These are phyloP conservation scores for Leptographium flavum DNA, from an alignment of 2,329 filamentous ascomycete species.

Conservation along the genomic window DNA sequence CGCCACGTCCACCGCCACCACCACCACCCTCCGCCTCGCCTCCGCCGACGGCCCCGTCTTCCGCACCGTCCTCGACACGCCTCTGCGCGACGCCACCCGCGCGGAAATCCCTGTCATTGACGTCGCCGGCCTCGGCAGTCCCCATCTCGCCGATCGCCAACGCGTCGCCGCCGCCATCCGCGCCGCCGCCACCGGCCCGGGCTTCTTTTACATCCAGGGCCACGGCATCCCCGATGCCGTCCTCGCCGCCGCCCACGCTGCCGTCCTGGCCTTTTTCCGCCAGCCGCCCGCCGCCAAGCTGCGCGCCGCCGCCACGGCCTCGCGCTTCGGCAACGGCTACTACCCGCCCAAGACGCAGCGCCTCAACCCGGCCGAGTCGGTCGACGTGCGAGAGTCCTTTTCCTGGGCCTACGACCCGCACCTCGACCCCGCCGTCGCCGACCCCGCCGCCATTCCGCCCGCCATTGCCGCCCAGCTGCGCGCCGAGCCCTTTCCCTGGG, in stretches of 20 bases:
- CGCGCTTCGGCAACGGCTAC: constrained; percentile 46
- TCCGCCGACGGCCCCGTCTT: constrained; percentile 22
- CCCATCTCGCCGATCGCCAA: neutral
- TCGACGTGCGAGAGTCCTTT: constrained; percentile 37
- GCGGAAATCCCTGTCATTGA: constrained; percentile 10
- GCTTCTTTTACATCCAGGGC: constrained; percentile 41
- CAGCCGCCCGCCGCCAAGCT: constrained; percentile 28
- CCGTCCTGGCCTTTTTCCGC: constrained; percentile 25
- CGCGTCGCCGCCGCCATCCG: constrained; percentile 5
- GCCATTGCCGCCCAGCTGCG: constrained; percentile 27
- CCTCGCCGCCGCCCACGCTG: constrained; percentile 20
- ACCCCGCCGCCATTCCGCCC: constrained; percentile 26
- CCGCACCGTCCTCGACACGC: constrained; percentile 18
- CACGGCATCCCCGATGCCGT: constrained; percentile 27
- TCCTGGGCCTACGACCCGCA: constrained; percentile 37
- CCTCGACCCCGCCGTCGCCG: constrained; percentile 31
- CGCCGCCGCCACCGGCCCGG: constrained; percentile 32
- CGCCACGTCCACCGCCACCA: neutral
- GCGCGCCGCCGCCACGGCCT: constrained; percentile 25
- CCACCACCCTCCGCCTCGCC: neutral
- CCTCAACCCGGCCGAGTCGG: constrained; percentile 37
- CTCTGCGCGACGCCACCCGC: constrained; percentile 10
- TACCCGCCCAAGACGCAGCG: constrained; percentile 30
- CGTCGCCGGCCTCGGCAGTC: constrained; percentile 4
- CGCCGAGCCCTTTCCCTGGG: constrained; percentile 38